These are phyloP conservation scores for Paramyrothecium sp. DNA, from an alignment of 2,329 filamentous ascomycete genomes.

Conservation along the genomic window DNA sequence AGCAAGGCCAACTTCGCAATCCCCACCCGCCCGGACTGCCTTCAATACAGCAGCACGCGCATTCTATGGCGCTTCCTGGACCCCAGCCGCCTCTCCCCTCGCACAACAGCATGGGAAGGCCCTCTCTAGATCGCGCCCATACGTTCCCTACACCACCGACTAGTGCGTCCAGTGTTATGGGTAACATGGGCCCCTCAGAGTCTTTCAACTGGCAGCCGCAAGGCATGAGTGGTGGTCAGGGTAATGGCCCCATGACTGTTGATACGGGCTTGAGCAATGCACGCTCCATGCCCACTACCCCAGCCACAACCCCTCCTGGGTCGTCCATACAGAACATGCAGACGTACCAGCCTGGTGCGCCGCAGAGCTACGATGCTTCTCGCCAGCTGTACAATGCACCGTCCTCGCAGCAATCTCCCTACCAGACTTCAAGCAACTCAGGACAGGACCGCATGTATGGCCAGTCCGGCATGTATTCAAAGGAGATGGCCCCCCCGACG, in stretches of 20 bases:
- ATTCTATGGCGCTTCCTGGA: slow-evolving; percentile 59
- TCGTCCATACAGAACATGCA: slow-evolving; percentile 75
- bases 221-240: slow-evolving; percentile 61
- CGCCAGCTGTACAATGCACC: slow-evolving; percentile 76
- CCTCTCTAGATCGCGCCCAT: slow-evolving; percentile 78
- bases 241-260: slow-evolving; percentile 72
- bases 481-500: slow-evolving; percentile 87
- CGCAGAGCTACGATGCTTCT: slow-evolving; percentile 72
- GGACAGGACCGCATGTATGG: slow-evolving; percentile 66
- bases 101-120: slow-evolving; percentile 71
- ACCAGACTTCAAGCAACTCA: slow-evolving; percentile 60
- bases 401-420: slow-evolving; percentile 68
- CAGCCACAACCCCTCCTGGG: slow-evolving; percentile 85
- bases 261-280: slow-evolving; percentile 75
- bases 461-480: slow-evolving; percentile 69
- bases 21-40: slow-evolving; percentile 55
- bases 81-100: slow-evolving; percentile 57
- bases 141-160: slow-evolving; percentile 94
- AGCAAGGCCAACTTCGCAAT: slow-evolving; percentile 64
- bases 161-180: slow-evolving; percentile 83
- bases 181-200: slow-evolving; percentile 70
- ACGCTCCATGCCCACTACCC: slow-evolving; percentile 87
- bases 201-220: slow-evolving; percentile 75
- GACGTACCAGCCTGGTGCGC: slow-evolving; percentile 64
- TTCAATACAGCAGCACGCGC: slow-evolving; percentile 67